Evolutionary conservation across 192 early-diverging fungal species (phyloP), one percentile per base, ranked within the genome.

Genomic region (Linnemannia schmuckeri): DNA sequence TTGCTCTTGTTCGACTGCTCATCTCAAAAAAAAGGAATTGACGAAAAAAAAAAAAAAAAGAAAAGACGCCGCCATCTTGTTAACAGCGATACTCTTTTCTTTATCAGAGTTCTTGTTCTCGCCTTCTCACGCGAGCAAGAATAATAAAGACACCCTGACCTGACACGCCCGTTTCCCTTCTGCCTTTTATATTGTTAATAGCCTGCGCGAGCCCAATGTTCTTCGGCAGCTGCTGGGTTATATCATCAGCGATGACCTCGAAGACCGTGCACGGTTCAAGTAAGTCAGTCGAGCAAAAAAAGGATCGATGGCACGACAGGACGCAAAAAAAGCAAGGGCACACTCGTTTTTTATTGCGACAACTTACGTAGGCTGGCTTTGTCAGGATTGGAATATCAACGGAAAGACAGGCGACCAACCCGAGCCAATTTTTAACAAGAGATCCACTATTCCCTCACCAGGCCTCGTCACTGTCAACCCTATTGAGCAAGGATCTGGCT

Each of bases 211-310:
- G 78, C 96, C 97, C 9, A 88, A 89, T 40, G 93, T 94, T 68
- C 88, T 97, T 42, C 89, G 89, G 77, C 92, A 94, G 74, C 92
- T 98, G 80, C 83, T 97, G 24, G 92, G 94, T 78, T 97, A 94
- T 77, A 96, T 97, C 83, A 94, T 93, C 72, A 92, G 92, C 35
- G 94, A 95, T 68, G 95, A 96, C 82, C 93, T 96, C 78, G 96
- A 97, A 75, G 95, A 96, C 74, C 88, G 85, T 72, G 94, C 95
- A 88, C 87, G 81, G 63, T 94, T 94, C 91, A 96, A 95, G 95
- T 94, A 90, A 77, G 89, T 84, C 73, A 54, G 22, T 52, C 46
- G 47, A 49, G n/a, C 41, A 52, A 49, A 15, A 41, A 38, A 74
- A 5, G 41, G 35, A 27, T 35, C 17, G 70, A 52, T 52, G 49